phyloP scores from a whole-genome alignment of 768 basidiomycete genomes.

The Hygrocybe coccinea region DNA sequence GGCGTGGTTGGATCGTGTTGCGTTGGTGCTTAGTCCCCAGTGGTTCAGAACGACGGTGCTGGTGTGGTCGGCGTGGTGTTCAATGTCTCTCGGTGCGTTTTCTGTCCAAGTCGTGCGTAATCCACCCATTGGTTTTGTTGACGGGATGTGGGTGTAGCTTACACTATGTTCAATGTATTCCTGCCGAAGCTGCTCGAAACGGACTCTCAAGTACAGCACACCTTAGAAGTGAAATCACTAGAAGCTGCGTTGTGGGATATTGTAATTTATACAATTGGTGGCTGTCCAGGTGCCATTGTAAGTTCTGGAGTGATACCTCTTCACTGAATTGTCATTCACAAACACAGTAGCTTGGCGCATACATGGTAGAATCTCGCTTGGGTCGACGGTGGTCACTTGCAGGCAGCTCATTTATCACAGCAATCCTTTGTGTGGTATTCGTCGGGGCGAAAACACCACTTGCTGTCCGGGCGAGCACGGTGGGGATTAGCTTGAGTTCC shows the following conservation, averaged over 20 bases:
- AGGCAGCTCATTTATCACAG: conserved; percentile 70
- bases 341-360: conserved; percentile 80
- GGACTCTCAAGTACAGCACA: conserved; percentile 25
- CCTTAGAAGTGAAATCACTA: conserved; percentile 36
- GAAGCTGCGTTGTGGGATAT: conserved; percentile 76
- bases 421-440: conserved; percentile 68
- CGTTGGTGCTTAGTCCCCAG: conserved; percentile 63
- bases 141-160: conserved; percentile 46
- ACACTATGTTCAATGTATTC: conserved; percentile 92
- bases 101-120: too few species aligned
- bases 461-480: conserved; percentile 61
- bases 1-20: conserved; percentile 65
- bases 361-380: conserved; percentile 63
- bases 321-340: background rate
- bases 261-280: conserved; percentile 79
- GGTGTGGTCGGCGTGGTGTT: conserved; percentile 74
- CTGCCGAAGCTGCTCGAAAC: conserved; percentile 82
- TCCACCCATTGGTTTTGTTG: too few species aligned
- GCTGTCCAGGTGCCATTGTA: conserved; percentile 80
- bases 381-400: conserved; percentile 72
- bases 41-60: conserved; percentile 74
- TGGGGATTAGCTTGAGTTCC: conserved; percentile 72
- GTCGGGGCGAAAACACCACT: conserved; percentile 51
- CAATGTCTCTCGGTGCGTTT: conserved; percentile 67
- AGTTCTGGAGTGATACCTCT: conserved; percentile 23